A percentile compares a stretch with the other conserved stretches of the same genome.
Evolutionary conservation across 2,329 filamentous ascomycete genomes (phyloP).

Genomic region (Helotiales sp.): DNA sequence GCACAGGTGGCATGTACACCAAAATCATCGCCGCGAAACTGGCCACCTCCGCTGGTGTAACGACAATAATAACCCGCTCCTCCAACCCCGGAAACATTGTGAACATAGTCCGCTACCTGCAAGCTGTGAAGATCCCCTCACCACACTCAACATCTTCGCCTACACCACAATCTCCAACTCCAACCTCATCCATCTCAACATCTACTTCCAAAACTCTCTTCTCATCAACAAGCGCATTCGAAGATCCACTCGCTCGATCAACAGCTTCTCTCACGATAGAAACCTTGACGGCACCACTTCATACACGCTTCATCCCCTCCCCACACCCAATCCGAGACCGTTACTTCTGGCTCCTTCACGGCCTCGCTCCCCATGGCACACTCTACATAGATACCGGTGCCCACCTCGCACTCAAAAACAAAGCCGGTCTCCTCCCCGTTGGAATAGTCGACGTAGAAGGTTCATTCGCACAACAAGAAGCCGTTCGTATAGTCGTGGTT

Average conservation of each 20-base stretch:
- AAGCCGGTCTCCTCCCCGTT: constrained; percentile 84
- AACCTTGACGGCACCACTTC: constrained; percentile 58
- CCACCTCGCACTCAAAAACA: constrained; percentile 74
- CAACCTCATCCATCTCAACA: too few species aligned
- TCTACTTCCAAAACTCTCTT: constrained; percentile 20
- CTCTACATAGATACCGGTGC: constrained; percentile 93
- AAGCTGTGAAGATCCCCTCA: constrained; percentile 51
- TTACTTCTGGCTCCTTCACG: constrained; percentile 96
- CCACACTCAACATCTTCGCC: constrained; percentile 11
- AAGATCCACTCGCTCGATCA: constrained; percentile 37
- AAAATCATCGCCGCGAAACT: constrained; percentile 93
- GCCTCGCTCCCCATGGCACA: constrained; percentile 84
- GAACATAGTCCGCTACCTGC: constrained; percentile 80
- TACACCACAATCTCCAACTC: not conserved
- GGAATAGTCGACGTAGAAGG: constrained; percentile 91
- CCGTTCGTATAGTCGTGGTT: constrained; percentile 82
- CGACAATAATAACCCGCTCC: constrained; percentile 90
- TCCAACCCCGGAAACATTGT: constrained; percentile 92
- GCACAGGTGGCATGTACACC: constrained; percentile 95
- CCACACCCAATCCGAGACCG: constrained; percentile 84
- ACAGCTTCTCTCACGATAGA: constrained; percentile 44
- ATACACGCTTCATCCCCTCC: constrained; percentile 91
- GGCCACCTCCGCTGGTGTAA: constrained; percentile 91
- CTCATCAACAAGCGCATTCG: constrained; percentile 13
- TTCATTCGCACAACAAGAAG: constrained; percentile 87